Base-by-base conservation (phyloP, 305 asterid species). In the Fraxinus baroniana region DNA sequence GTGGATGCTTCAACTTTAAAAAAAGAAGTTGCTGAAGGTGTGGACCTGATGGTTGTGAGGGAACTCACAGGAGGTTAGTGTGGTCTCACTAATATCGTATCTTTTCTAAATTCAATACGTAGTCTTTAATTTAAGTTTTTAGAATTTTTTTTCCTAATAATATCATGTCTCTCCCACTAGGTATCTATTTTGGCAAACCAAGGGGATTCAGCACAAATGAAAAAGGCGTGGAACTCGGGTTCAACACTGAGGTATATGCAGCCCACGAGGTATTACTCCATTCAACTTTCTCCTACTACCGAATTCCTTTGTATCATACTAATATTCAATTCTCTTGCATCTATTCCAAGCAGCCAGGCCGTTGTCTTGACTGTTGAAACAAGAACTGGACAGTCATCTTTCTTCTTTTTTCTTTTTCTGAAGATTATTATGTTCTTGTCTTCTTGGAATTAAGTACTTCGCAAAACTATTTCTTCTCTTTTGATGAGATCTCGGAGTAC, bases 131-230 rank as follows among this genome's bases (percentile, higher is more conserved):
- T 80, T 10, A 10, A 49, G 39, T 15, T 77, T 78, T 24, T 37
- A 32, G 30, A 5, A 13, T 5, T 64, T 6, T 49, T 49, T 13
- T 49, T 13, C n/a, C n/a, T n/a, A n/a, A 33, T 77, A 12, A 26
- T 60, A 30, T 5, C 60, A 28, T 57, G 24, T 79, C 33, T 57
- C 12, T 86, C 84, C 84, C 35, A 49, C 82, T 79, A 95, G 99
- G 98, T 70, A 96, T 96, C 80, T 96, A 96, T 89, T 96, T 96
- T 88, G 98, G 99, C 80, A 90, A 94, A 83, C 99, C 98, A 57
- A 92, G 98, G 85, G 99, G 99, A 13, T 87, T 94, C 86, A 52
- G 91, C 87, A 94, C 86, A 77, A 90, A 91, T 55, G 94, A 93
- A 80, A 88, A 87, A 84, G 98, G 99, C n/a, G n/a, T n/a, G n/a